These are phyloP conservation scores for Didymella segeticola DNA, from an alignment of 2,329 filamentous ascomycete species.

Conservation along the genomic window DNA sequence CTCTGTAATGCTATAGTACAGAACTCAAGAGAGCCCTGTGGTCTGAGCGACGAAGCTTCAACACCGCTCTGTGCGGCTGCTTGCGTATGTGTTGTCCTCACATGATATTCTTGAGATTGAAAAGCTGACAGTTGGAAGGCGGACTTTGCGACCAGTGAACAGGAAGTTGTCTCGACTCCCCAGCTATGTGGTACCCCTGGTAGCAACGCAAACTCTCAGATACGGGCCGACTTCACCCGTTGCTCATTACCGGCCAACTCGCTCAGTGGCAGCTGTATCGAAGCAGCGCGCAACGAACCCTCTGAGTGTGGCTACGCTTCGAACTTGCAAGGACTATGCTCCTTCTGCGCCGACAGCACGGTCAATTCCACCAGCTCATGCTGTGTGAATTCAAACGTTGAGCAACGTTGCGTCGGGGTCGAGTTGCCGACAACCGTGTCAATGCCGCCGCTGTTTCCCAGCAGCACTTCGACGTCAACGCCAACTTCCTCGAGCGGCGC, in stretches of 20 bases:
- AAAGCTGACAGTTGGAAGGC: constrained; percentile 60
- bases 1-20: constrained; percentile 95
- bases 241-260: constrained; percentile 85
- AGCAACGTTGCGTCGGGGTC: constrained; percentile 76
- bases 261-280: constrained; percentile 76
- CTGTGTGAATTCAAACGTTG: constrained; percentile 82
- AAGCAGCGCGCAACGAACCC: constrained; percentile 79
- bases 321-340: constrained; percentile 77
- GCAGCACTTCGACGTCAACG: constrained; percentile 66
- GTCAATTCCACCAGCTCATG: constrained; percentile 94
- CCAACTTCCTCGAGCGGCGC: constrained; percentile 42
- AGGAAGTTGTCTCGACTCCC: constrained; percentile 77
- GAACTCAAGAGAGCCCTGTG: constrained; percentile 77
- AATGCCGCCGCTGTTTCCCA: constrained; percentile 64
- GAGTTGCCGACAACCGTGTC: constrained; percentile 74
- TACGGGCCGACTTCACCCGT: constrained; percentile 89
- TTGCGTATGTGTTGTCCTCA: constrained; percentile 66
- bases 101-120: constrained; percentile 2
- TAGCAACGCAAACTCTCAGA: constrained; percentile 72
- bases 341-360: constrained; percentile 83
- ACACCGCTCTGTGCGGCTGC: constrained; percentile 86
- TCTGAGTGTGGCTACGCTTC: constrained; percentile 84
- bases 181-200: constrained; percentile 73
- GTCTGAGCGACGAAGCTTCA: constrained; percentile 67
- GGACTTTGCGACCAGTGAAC: constrained; percentile 86